A percentile compares a stretch with the other conserved stretches of the same genome.
phyloP scores from a whole-genome alignment of 2,329 filamentous ascomycete species.

The Aspergillus sp. region DNA sequence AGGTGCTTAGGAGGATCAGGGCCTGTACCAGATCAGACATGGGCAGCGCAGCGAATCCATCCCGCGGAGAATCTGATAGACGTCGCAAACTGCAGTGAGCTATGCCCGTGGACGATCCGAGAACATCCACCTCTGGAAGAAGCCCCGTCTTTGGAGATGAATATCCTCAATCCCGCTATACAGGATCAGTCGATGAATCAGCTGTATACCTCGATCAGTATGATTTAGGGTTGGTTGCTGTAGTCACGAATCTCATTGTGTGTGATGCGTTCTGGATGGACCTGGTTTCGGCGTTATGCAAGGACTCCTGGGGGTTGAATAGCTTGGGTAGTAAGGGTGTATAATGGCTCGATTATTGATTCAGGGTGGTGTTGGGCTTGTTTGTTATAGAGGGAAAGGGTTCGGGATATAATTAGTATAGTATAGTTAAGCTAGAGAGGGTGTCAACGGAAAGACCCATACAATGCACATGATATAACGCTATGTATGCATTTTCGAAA shows the following conservation, averaged over 20 bases:
- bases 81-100: conserved; percentile 40
- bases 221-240: conserved; percentile 25
- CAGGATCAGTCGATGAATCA: conserved; percentile 36
- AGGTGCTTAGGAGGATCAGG: conserved; percentile 34
- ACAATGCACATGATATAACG: background rate
- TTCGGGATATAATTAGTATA: background rate
- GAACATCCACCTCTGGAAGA: conserved; percentile 38
- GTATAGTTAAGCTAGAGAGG: no score
- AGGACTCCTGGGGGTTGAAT: background rate
- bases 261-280: conserved; percentile 1
- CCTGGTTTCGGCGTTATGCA: background rate
- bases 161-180: conserved; percentile 36
- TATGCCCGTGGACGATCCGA: conserved; percentile 43
- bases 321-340: background rate
- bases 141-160: conserved; percentile 35
- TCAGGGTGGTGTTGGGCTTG: background rate
- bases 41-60: conserved; percentile 41
- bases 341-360: background rate
- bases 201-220: conserved; percentile 39
- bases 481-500: background rate
- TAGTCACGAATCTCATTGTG: conserved; percentile 5
- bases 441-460: background rate
- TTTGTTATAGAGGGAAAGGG: background rate
- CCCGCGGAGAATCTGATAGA: conserved; percentile 37
- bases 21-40: conserved; percentile 31